Base-by-base conservation (phyloP, 2,329 filamentous ascomycete genomes). In the Colletotrichum sp. region DNA sequence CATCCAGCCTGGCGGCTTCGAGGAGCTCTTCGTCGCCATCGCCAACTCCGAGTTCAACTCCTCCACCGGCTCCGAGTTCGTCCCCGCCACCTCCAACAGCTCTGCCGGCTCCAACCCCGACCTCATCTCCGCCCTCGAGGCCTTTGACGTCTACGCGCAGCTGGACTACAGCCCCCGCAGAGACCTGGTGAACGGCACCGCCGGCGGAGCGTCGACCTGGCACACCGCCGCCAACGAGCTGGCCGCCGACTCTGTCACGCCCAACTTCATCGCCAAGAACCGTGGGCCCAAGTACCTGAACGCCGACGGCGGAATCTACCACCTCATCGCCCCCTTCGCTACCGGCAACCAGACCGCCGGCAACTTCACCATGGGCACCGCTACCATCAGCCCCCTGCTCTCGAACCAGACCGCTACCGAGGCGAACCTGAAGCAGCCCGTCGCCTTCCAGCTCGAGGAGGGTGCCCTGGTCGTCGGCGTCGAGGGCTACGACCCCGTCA, bases 1-100 rank as follows among this genome's bases (percentile, higher is more conserved):
- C 0, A 84, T 88, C 59, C 79, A 81, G 9, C 86, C 86, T 4
- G 85, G 87, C 36, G 86, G 85, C n/a, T 87, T 88, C 65, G 86
- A 88, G 80, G 80, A 84, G 4, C 81, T 87, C 6, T 87, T 87
- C 78, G 85, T 84, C 77, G 63, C 76, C 76, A 74, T 71, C 47
- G 75, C 76, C 31, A 82, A 81, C 72, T 78, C 68, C 13, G 67
- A 70, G n/a, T 72, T 72, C 59, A 69, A 59, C 7, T 87, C 87
- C 77, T 86, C 84, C 76, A 66, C 76, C 69, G 73, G 67, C 43
- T 72, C 76, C 31, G 82, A 81, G 71, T 79, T 71, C 38, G 67
- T 71, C 24, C 71, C 71, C 24, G 71, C 71, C 55, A 62, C 71
- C 38, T 38, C 24, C n/a, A 57, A 55, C 61, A 68, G 67, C 29